Evolutionary conservation across 306 rosid genomes (phyloP), one percentile per base, ranked within the genome.

Genomic region (Alnus glutinosa): DNA sequence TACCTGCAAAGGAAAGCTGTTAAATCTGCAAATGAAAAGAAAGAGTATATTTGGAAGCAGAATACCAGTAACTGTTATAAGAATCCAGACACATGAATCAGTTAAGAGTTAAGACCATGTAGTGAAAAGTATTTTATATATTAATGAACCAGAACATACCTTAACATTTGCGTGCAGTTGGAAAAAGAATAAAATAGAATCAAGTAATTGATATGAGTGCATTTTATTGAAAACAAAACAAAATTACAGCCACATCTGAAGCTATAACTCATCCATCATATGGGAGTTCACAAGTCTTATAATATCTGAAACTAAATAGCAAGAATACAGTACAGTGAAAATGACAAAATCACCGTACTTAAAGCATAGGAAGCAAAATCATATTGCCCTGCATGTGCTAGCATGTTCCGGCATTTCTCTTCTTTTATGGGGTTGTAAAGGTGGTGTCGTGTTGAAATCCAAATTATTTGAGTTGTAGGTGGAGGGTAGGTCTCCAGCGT

Each of bases 1-100:
- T 87, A 68, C 96, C 99, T 95, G 75, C 82, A 80, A 47, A 82
- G 46, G 49, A 78, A 73, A 78, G 49, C 61, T 67, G 54, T 55
- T 51, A 72, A 74, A 47, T 36, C 37, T 71, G 6, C 46, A 75
- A 12, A 63, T 61, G 59, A 28, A 73, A 55, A 71, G 48, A 13
- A 57, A 59, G n/a, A 52, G 58, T 64, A 54, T 16, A 46, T 28
- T 52, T 62, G 37, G 61, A 59, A 55, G 55, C 28, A n/a, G 15
- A 30, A 55, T 70, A 47, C 72, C 16, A 9, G 16, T 16, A 36
- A 44, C 2, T 15, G 13, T 18, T 32, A 3, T 16, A 54, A 32
- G 55, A n/a, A 19, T 49, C 55, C 66, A 36, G 28, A 28, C 50
- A 66, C 4, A 48, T 44, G 54, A 70, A 71, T 23, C 23, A 47